Evolutionary conservation across 192 early-diverging fungal genomes (phyloP).

Genomic region (Gamsiella multidivaricata): DNA sequence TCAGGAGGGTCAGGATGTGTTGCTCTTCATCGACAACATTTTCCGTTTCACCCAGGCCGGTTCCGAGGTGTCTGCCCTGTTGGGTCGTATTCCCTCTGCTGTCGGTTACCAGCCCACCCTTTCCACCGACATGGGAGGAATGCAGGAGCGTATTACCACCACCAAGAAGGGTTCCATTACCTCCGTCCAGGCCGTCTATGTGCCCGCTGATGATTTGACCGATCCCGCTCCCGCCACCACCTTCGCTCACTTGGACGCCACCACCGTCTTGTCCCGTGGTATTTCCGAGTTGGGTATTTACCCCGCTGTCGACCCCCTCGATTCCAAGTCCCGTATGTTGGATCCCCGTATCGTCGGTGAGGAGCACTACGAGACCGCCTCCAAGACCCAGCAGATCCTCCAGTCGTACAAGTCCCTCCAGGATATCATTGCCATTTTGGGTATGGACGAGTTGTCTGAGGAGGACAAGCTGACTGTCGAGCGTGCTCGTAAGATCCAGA

Average conservation of each 20-base stretch:
- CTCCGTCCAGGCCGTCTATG: slow-evolving; percentile 98
- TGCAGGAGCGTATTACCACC: slow-evolving; percentile 99
- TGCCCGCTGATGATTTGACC: slow-evolving; percentile 99
- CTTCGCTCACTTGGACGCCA: slow-evolving; percentile 99
- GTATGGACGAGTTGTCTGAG: slow-evolving; percentile 99
- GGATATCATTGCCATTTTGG: slow-evolving; percentile 99
- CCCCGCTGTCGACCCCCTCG: slow-evolving; percentile 98
- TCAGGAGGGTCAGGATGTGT: slow-evolving; percentile 98
- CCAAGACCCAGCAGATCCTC: slow-evolving; percentile 93
- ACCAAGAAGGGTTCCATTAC: slow-evolving; percentile 99
- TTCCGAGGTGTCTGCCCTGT: slow-evolving; percentile 99
- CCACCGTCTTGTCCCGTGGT: slow-evolving; percentile 97
- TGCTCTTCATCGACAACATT: slow-evolving; percentile 99
- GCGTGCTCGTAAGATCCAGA: slow-evolving; percentile 99
- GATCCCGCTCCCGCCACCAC: slow-evolving; percentile 99
- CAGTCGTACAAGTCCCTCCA: slow-evolving; percentile 99
- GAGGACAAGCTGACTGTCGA: slow-evolving; percentile 98
- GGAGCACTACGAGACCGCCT: slow-evolving; percentile 95
- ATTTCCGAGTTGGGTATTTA: slow-evolving; percentile 99
- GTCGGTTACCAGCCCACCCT: slow-evolving; percentile 99
- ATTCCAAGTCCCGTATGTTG: slow-evolving; percentile 98
- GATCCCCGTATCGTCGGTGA: slow-evolving; percentile 97
- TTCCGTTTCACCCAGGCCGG: slow-evolving; percentile 99
- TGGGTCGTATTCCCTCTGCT: slow-evolving; percentile 99
- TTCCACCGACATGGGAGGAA: slow-evolving; percentile 98